A percentile compares a stretch with the other conserved stretches of the same genome.
These are phyloP conservation scores for Alternaria dauci DNA, from an alignment of 2,329 filamentous ascomycete genomes.

Conservation along the genomic window DNA sequence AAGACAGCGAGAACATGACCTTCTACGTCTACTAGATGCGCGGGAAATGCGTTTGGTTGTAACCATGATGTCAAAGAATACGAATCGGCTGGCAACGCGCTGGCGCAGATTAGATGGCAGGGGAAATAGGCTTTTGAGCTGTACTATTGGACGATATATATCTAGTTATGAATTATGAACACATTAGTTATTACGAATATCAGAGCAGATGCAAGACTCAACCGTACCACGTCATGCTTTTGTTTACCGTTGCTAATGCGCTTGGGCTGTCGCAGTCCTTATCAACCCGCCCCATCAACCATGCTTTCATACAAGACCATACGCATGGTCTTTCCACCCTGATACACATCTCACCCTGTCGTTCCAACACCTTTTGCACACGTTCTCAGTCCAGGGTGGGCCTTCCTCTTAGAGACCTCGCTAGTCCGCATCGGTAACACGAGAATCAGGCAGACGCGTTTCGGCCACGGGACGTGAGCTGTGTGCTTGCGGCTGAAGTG, in stretches of 20 bases:
- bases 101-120: neutral
- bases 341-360: neutral
- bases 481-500: neutral
- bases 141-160: neutral
- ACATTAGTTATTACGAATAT: neutral
- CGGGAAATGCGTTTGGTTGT: neutral
- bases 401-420: neutral
- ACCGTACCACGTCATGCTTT: too few relatives aligned
- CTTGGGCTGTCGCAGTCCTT: too few relatives aligned
- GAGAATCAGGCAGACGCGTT: neutral
- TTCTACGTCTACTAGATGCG: slow-evolving; percentile 44
- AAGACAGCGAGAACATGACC: slow-evolving; percentile 32
- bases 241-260: too few relatives aligned
- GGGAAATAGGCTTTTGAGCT: neutral
- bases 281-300: too few relatives aligned
- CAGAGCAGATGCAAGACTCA: too few relatives aligned
- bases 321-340: neutral
- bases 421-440: neutral
- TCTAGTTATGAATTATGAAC: neutral
- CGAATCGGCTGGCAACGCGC: slow-evolving; percentile 1
- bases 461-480: neutral
- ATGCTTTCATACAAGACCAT: too few relatives aligned
- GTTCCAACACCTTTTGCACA: neutral
- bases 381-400: neutral
- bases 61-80: neutral